Conservation (phyloP, 805 yeast species). For the Kluyveromyces wickerhamii region DNA sequence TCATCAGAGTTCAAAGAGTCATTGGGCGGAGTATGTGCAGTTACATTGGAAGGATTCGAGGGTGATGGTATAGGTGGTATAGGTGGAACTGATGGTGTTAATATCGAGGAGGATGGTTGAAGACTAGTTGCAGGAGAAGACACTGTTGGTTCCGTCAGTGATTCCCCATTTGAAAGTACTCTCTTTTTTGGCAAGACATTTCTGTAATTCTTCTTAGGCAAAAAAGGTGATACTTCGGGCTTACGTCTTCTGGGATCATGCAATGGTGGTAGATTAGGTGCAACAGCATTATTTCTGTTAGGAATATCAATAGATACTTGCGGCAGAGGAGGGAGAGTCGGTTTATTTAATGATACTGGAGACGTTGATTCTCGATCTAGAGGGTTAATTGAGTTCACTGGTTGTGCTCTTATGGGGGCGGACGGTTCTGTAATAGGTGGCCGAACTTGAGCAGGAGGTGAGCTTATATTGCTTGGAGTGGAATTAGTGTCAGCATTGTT, state of each 20-base stretch:
- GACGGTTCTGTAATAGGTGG: too few species aligned
- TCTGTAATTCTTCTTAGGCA: constrained; percentile 25
- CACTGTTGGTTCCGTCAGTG: neutral
- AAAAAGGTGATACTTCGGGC: constrained; percentile 25
- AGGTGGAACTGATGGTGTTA: neutral
- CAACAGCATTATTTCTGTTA: neutral
- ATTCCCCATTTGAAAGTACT: constrained; percentile 7
- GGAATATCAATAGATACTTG: constrained; percentile 5
- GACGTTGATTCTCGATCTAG: too few species aligned
- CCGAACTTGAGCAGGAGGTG: too few species aligned
- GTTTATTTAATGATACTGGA: neutral
- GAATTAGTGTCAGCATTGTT: neutral
- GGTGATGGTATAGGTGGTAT: constrained; percentile 4
- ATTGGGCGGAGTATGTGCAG: neutral
- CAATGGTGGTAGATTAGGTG: constrained; percentile 9
- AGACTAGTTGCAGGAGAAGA: neutral
- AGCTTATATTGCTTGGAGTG: too few species aligned
- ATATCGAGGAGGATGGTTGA: neutral
- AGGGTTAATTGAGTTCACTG: neutral
- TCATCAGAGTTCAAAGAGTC: constrained; percentile 8
- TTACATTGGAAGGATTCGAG: neutral
- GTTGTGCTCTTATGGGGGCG: neutral
- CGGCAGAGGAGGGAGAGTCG: constrained; percentile 11
- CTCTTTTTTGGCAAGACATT: constrained; percentile 25
- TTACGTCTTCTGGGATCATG: constrained; percentile 13